These are phyloP conservation scores for Magnusiomyces ingens DNA, from an alignment of 1,139 yeast genomes.

Conservation along the genomic window DNA sequence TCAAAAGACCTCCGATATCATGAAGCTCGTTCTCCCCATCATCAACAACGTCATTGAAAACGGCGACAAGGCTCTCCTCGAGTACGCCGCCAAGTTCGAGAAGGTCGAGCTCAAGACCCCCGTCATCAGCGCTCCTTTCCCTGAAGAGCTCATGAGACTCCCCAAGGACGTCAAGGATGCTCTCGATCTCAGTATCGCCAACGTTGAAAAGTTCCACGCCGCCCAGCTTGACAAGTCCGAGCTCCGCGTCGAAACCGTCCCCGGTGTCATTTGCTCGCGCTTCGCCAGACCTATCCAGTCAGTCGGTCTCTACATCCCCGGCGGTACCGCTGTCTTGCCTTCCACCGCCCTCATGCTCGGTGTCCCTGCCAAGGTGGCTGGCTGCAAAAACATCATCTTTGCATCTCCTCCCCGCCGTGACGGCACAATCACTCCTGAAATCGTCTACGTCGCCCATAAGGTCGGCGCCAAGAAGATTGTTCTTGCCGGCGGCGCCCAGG, in stretches of 20 bases:
- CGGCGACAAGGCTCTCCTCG: conserved; percentile 84
- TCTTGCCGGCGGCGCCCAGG: conserved; percentile 99
- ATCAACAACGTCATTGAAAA: conserved; percentile 64
- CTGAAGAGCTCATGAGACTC: conserved; percentile 65
- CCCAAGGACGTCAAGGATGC: conserved; percentile 75
- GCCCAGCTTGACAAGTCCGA: conserved; percentile 62
- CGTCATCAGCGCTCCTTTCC: conserved; percentile 80
- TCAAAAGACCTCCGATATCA: conserved; percentile 83
- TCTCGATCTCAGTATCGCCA: conserved; percentile 79
- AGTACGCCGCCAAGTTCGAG: conserved; percentile 84
- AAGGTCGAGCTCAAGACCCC: conserved; percentile 69
- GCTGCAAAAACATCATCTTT: conserved; percentile 84
- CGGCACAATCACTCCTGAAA: conserved; percentile 93
- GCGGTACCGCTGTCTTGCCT: conserved; percentile 97
- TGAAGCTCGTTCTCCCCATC: conserved; percentile 88
- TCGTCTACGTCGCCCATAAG: conserved; percentile 93
- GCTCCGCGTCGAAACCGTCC: conserved; percentile 83
- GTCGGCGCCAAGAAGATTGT: conserved; percentile 87
- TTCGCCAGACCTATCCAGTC: conserved; percentile 91
- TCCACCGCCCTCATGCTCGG: conserved; percentile 98
- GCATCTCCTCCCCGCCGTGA: conserved; percentile 98
- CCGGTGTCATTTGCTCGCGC: conserved; percentile 90
- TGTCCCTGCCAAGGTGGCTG: conserved; percentile 98
- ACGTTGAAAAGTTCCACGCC: conserved; percentile 85
- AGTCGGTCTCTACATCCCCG: conserved; percentile 95